phyloP scores from a whole-genome alignment of 108 stramenopile genomes.

The Nitzschia inconspicua region DNA sequence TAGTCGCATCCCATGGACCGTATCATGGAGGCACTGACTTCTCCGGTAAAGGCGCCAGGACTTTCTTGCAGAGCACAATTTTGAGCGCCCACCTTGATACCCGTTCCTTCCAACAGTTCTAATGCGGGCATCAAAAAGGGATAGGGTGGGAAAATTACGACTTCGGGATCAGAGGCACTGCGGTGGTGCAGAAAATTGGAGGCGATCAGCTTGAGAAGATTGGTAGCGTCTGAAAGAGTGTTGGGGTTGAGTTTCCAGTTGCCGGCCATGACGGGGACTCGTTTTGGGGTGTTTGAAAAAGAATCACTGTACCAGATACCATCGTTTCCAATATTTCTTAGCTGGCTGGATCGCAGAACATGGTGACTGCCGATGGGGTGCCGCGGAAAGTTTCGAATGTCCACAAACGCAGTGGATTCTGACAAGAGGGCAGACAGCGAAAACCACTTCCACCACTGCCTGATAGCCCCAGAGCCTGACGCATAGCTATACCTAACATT shows the following conservation, averaged over 20 bases:
- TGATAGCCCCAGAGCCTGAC: too few species aligned
- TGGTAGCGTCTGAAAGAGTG: conserved; percentile 56
- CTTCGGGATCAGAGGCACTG: conserved; percentile 44
- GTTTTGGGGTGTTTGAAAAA: not conserved
- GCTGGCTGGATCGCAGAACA: too few species aligned
- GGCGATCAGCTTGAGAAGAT: conserved; percentile 49
- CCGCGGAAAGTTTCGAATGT: too few species aligned
- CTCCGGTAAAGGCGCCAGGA: conserved; percentile 94
- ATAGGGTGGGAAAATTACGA: conserved; percentile 76
- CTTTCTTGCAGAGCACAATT: conserved; percentile 63
- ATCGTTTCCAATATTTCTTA: too few species aligned
- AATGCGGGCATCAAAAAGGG: conserved; percentile 64
- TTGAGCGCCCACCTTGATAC: conserved; percentile 76
- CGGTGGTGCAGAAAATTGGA: conserved; percentile 49
- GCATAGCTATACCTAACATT: too few species aligned
- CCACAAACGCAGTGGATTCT: too few species aligned
- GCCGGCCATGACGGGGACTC: conserved; percentile 52
- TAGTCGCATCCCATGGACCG: conserved; percentile 82
- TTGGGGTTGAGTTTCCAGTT: conserved; percentile 82
- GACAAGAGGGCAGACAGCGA: too few species aligned
- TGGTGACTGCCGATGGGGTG: too few species aligned
- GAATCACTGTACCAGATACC: too few species aligned
- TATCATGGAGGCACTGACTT: conserved; percentile 84
- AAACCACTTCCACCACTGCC: too few species aligned
- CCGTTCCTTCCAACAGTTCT: conserved; percentile 44